Base-by-base conservation (phyloP, 306 rosid genomes). In the Sphenostylis stenocarpa region DNA sequence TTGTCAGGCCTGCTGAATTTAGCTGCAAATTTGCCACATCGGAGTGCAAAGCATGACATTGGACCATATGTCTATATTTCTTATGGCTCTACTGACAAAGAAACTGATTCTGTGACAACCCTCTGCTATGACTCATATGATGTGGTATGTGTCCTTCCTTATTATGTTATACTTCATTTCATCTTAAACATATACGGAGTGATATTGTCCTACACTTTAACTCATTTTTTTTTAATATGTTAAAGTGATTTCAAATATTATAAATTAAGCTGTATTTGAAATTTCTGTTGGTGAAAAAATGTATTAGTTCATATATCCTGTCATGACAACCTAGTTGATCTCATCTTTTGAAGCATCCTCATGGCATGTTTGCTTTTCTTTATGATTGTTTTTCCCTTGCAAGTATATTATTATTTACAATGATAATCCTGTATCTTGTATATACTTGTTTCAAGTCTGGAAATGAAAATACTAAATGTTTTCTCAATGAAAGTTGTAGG, bases 51-150 rank as follows among this genome's bases (percentile, higher is more conserved):
- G 79, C 94, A 89, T 55, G 97, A 96, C 73, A 83, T 92, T 67
- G 99, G 99, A 38, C 99, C 99, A 17, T 88, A 87, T 77, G 90
- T 92, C 74, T 88, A 89, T 81, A 88, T 96, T 57, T 91, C 97
- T 28, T 92, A 91, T 81, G 94, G 96, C 75, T 78, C 88, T 83
- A 64, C 90, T 3, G 96, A 92, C 66, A 85, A 82, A 71, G 85
- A 86, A 83, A 81, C 87, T 44, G 90, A 92, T 75, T 84, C 90
- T 66, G 91, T 88, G 71, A 82, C 97, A 79, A 92, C 88, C 76
- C 90, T 96, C 55, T 82, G 86, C 81, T 92, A 80, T 79, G 88
- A 92, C 83, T 86, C 99, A 2, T 90, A 82, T 77, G 99, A 96
- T 73, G 87, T 87, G 97, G 99, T 96, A 87, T 70, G 87, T 66